phyloP scores from a whole-genome alignment of 169 alveolate genomes.

The Besnoitia besnoiti region DNA sequence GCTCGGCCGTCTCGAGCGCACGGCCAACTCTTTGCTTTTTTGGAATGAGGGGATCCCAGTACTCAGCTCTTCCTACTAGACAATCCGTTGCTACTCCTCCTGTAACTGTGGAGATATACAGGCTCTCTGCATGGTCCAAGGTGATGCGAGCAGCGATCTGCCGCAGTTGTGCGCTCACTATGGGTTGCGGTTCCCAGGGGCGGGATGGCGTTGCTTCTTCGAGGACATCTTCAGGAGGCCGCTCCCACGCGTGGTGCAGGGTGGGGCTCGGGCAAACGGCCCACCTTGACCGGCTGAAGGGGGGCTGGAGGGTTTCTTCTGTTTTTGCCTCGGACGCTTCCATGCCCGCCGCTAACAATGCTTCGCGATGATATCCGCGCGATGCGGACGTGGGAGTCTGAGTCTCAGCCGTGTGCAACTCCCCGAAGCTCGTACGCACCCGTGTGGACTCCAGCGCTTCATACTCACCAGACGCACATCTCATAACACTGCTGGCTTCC shows the following conservation, averaged over 20 bases:
- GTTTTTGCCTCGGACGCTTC: background rate
- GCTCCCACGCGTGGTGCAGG: background rate
- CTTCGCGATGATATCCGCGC: background rate
- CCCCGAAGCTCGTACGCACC: background rate
- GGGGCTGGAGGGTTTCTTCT: background rate
- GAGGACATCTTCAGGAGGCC: background rate
- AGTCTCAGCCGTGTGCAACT: background rate
- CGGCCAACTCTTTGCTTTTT: background rate
- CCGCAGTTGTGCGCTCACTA: background rate
- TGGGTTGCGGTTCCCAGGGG: background rate
- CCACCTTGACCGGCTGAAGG: background rate
- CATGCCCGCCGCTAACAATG: background rate
- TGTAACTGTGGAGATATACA: background rate
- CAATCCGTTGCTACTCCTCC: background rate
- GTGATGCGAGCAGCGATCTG: background rate
- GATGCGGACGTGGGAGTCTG: background rate
- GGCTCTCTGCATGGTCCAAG: background rate
- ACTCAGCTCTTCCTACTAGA: background rate
- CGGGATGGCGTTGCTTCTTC: no score
- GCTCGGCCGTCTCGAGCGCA: background rate
- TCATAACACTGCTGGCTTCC: background rate
- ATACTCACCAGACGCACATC: background rate
- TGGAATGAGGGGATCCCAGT: constrained; percentile 12
- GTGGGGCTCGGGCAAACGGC: background rate
- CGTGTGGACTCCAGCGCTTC: background rate